A percentile compares a stretch with the other conserved stretches of the same genome.
phyloP scores from a whole-genome alignment of 805 yeast genomes.

The Grigorovia jiainica region DNA sequence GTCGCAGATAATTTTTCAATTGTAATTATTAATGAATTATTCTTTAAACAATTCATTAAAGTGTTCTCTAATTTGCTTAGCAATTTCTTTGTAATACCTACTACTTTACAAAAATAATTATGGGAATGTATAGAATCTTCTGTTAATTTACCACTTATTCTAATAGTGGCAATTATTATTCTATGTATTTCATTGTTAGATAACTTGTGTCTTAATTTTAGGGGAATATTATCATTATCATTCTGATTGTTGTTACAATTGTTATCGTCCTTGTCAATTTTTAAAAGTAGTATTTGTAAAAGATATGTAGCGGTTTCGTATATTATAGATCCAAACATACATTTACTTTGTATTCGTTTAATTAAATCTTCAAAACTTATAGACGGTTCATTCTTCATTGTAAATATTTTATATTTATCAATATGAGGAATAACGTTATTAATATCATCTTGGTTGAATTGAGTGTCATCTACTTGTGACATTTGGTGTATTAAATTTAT shows the following conservation, averaged over 20 bases:
- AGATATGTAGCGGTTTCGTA: constrained; percentile 23
- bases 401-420: constrained; percentile 11
- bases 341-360: constrained; percentile 21
- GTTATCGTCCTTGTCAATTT: constrained; percentile 1
- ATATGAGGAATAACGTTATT: neutral
- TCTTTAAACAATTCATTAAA: constrained; percentile 10
- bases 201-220: constrained; percentile 22
- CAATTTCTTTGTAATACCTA: constrained; percentile 30
- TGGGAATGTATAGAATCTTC: constrained; percentile 38
- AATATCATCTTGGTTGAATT: neutral
- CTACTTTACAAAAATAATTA: constrained; percentile 35
- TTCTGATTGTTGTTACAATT: too few relatives aligned
- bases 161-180: constrained; percentile 34
- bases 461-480: constrained; percentile 6
- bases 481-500: constrained; percentile 8
- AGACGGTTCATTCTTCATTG: constrained; percentile 24
- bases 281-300: constrained; percentile 15
- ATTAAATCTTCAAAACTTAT: constrained; percentile 18
- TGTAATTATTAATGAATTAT: constrained; percentile 12
- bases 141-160: constrained; percentile 35
- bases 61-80: constrained; percentile 15
- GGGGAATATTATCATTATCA: constrained; percentile 3
- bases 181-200: constrained; percentile 35
- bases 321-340: constrained; percentile 22
- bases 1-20: constrained; percentile 9